Evolutionary conservation across 2,329 filamentous ascomycete genomes (phyloP).

Genomic region (Ophiosphaerella korrae): DNA sequence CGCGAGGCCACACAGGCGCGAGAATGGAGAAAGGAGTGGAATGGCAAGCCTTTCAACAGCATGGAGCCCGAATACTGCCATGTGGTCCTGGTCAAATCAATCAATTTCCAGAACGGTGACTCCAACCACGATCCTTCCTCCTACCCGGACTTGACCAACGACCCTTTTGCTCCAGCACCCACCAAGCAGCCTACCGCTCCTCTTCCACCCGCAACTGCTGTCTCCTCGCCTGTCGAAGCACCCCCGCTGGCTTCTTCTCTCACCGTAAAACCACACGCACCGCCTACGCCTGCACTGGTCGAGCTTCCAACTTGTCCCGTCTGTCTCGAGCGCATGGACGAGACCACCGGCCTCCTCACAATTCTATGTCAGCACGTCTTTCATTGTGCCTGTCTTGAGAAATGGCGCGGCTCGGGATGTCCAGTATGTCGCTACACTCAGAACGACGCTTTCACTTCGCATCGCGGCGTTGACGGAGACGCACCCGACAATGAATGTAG

Average conservation of each 20-base stretch:
- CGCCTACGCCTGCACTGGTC: conserved; percentile 81
- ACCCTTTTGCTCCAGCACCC: conserved; percentile 66
- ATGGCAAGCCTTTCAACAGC: conserved; percentile 89
- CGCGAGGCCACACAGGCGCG: conserved; percentile 73
- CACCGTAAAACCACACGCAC: conserved; percentile 67
- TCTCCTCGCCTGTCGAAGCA: conserved; percentile 42
- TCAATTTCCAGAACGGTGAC: conserved; percentile 75
- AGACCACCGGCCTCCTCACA: conserved; percentile 91
- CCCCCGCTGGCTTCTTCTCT: conserved; percentile 51
- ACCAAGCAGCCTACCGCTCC: conserved; percentile 43
- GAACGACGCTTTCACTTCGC: conserved; percentile 53
- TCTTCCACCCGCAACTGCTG: conserved; percentile 34
- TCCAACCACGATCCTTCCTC: conserved; percentile 52
- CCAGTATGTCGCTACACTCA: conserved; percentile 93
- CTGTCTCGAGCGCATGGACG: conserved; percentile 96
- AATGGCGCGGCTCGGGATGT: conserved; percentile 92
- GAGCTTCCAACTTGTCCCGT: conserved; percentile 96
- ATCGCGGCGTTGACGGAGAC: conserved; percentile 46
- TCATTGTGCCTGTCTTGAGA: conserved; percentile 93
- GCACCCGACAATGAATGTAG: conserved; percentile 72
- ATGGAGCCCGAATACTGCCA: conserved; percentile 96
- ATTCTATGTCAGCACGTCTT: conserved; percentile 98
- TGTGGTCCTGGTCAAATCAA: conserved; percentile 91
- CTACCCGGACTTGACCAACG: conserved; percentile 66
- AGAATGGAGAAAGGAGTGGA: conserved; percentile 84